These are phyloP conservation scores for Pharus latifolius DNA, from an alignment of 176 grass and related monocot species.

Conservation along the genomic window DNA sequence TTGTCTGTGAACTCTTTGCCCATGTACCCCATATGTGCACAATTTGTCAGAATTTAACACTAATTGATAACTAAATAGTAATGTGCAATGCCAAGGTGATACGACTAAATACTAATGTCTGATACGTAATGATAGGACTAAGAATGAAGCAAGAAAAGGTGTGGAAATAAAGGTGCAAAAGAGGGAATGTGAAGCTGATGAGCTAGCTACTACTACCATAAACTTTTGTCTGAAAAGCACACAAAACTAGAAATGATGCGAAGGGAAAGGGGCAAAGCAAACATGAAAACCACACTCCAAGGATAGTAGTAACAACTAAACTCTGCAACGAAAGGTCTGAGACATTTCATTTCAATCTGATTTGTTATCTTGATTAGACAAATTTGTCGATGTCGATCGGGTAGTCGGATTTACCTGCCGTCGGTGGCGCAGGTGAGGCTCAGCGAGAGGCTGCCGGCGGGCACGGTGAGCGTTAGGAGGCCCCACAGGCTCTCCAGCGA, in stretches of 20 bases:
- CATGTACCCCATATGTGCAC: neutral
- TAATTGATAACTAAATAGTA: too few relatives aligned
- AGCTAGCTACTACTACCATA: constrained; percentile 5
- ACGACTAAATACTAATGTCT: too few relatives aligned
- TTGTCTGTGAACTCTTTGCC: neutral
- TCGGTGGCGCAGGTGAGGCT: constrained; percentile 62
- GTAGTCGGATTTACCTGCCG: constrained; percentile 50
- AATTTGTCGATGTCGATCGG: neutral
- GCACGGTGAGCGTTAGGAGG: constrained; percentile 61
- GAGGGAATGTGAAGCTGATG: constrained; percentile 21
- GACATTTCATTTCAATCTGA: constrained; percentile 17
- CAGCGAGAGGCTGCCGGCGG: constrained; percentile 48
- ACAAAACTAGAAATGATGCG: too few relatives aligned
- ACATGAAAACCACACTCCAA: constrained; percentile 4
- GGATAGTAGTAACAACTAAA: neutral
- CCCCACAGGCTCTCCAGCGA: constrained; percentile 78
- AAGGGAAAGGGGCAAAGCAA: constrained; percentile 11
- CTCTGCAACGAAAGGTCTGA: constrained; percentile 18
- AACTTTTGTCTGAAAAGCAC: constrained; percentile 37
- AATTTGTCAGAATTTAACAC: neutral
- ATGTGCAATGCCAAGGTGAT: too few relatives aligned
- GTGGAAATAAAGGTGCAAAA: neutral
- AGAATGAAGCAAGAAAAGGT: neutral
- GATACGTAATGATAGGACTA: too few relatives aligned
- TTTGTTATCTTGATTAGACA: constrained; percentile 27